phyloP scores from a whole-genome alignment of 2,329 filamentous ascomycete genomes.

The Verticillium albo-atrum region DNA sequence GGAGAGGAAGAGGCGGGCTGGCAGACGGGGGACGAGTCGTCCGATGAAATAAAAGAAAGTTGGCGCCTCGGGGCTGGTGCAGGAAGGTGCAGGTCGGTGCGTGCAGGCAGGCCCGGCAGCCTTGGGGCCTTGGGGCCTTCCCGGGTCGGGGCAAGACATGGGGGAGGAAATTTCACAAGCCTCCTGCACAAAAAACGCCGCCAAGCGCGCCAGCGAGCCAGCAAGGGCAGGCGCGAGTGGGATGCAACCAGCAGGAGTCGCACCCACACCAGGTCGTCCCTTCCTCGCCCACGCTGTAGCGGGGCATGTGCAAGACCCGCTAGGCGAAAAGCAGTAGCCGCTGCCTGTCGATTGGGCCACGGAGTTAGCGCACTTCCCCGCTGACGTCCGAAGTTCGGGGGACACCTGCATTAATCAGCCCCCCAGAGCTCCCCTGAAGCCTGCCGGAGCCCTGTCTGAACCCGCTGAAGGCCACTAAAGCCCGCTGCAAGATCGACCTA shows the following conservation, averaged over 20 bases:
- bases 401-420: not conserved
- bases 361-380: not conserved
- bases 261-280: not conserved
- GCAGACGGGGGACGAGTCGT: not conserved
- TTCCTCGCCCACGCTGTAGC: not conserved
- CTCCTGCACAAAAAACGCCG: not conserved
- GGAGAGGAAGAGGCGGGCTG: not conserved
- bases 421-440: not conserved
- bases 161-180: conserved; percentile 1
- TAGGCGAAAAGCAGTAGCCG: not conserved
- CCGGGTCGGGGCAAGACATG: not conserved
- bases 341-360: not conserved
- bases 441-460: not conserved
- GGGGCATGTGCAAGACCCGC: not conserved
- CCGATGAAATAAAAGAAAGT: not conserved
- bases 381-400: not conserved
- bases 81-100: not conserved
- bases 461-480: not conserved
- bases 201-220: not conserved
- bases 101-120: not conserved
- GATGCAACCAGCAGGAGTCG: not conserved
- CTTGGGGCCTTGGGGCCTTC: not conserved
- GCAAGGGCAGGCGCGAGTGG: not conserved
- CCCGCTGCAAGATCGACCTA: not conserved
- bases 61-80: not conserved